These are phyloP conservation scores for Lentinula aciculospora DNA, from an alignment of 768 basidiomycete species.

Conservation along the genomic window DNA sequence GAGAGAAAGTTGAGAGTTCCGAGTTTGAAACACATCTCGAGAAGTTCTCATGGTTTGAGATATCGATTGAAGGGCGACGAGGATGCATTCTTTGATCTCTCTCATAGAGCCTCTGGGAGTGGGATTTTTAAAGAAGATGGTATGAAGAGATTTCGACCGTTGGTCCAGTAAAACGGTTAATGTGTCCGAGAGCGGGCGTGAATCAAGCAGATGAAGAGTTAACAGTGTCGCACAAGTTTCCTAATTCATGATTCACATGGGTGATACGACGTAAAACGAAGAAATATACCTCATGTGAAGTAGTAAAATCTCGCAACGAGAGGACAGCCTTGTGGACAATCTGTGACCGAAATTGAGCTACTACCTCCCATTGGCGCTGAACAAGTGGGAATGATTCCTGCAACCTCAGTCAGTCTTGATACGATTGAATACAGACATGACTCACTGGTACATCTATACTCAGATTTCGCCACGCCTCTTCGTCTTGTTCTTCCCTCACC, in stretches of 20 bases:
- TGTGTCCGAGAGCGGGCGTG: conserved; percentile 70
- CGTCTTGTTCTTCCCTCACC: conserved; percentile 56
- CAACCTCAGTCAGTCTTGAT: neutral
- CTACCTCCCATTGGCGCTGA: conserved; percentile 89
- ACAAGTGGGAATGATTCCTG: conserved; percentile 86
- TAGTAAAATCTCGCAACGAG: conserved; percentile 58
- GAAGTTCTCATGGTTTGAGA: conserved; percentile 53
- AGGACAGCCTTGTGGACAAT: conserved; percentile 86
- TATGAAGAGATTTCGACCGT: conserved; percentile 53
- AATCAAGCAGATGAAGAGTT: conserved; percentile 86
- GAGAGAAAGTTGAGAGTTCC: conserved; percentile 33
- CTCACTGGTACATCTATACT: conserved; percentile 62
- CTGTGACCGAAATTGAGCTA: conserved; percentile 82
- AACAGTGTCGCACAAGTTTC: conserved; percentile 73
- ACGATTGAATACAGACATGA: conserved; percentile 1
- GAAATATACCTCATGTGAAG: conserved; percentile 45
- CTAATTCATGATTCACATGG: conserved; percentile 26
- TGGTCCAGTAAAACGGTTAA: conserved; percentile 68
- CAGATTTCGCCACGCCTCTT: conserved; percentile 49
- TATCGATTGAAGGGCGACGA: conserved; percentile 48
- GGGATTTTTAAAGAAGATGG: conserved; percentile 31
- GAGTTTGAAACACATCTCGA: conserved; percentile 50
- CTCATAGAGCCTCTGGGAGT: conserved; percentile 24
- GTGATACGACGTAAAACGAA: neutral
- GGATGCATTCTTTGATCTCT: conserved; percentile 50